Conservation (phyloP, 345 rosid genomes). For the Eucalyptus fibrosa region DNA sequence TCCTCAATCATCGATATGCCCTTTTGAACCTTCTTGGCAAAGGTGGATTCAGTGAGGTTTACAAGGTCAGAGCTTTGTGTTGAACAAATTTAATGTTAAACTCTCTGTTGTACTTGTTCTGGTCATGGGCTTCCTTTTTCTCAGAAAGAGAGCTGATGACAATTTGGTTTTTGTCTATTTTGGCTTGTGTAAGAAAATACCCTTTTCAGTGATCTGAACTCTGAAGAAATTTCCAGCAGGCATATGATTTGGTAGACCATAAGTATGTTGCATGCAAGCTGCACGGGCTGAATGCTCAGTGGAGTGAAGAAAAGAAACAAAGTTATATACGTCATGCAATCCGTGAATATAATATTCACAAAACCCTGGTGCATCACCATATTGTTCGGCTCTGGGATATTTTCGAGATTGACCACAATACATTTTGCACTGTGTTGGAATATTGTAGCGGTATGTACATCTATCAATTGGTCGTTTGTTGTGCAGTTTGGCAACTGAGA, state of each 20-base stretch:
- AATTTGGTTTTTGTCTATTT: constrained; percentile 11
- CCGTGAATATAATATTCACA: constrained; percentile 94
- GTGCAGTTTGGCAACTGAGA: not conserved
- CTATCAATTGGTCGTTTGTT: not conserved
- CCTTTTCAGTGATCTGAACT: constrained; percentile 61
- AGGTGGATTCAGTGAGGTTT: constrained; percentile 99
- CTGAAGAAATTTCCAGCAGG: constrained; percentile 67
- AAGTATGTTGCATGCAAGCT: constrained; percentile 98
- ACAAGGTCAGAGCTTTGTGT: constrained; percentile 63
- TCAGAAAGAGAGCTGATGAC: not conserved
- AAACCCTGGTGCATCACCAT: constrained; percentile 93
- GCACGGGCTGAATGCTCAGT: constrained; percentile 95
- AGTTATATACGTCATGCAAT: constrained; percentile 95
- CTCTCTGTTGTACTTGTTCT: not conserved
- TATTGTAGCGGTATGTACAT: constrained; percentile 72
- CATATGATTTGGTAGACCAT: constrained; percentile 93
- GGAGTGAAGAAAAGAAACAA: constrained; percentile 99
- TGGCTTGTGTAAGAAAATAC: constrained; percentile 43
- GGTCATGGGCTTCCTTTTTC: constrained; percentile 6
- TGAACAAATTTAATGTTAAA: not conserved
- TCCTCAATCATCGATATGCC: constrained; percentile 78
- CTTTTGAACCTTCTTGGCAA: constrained; percentile 96
- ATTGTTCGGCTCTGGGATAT: constrained; percentile 99
- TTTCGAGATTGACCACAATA: constrained; percentile 90
- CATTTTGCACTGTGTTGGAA: constrained; percentile 96